A percentile compares a stretch with the other conserved stretches of the same genome.
phyloP scores from a whole-genome alignment of 2,329 filamentous ascomycete genomes.

The Arthrinium puccinioides region DNA sequence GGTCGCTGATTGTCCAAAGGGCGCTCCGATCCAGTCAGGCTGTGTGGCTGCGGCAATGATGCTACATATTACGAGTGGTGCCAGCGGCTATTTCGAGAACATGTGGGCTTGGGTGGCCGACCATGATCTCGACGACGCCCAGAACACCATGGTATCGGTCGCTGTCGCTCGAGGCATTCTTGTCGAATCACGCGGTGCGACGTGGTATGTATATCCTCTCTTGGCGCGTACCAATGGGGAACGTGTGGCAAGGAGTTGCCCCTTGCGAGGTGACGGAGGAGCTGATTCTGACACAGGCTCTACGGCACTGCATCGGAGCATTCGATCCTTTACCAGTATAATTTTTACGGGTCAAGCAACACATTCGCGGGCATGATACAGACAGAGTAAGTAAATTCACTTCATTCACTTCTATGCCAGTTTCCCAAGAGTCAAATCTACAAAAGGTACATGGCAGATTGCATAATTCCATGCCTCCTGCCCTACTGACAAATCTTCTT shows the following conservation, averaged over 20 bases:
- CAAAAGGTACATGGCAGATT: no score
- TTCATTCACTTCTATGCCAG: no score
- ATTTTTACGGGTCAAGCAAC: background rate
- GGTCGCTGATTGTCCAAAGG: constrained; percentile 49
- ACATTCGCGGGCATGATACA: constrained; percentile 31
- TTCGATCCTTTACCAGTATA: background rate
- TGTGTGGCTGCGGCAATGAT: constrained; percentile 54
- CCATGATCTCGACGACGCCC: constrained; percentile 27
- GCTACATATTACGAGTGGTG: constrained; percentile 34
- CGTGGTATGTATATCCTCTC: constrained; percentile 32
- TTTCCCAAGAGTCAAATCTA: no score
- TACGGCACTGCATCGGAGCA: constrained; percentile 21
- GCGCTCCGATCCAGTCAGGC: constrained; percentile 38
- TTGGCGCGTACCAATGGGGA: constrained; percentile 42
- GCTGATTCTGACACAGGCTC: no score
- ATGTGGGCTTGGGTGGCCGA: constrained; percentile 63
- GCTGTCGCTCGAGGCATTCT: constrained; percentile 26
- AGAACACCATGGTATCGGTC: constrained; percentile 31
- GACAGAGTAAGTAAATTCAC: no score
- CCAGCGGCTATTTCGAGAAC: constrained; percentile 43
- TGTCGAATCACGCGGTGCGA: constrained; percentile 20
- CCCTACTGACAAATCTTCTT: no score
- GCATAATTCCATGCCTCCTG: no score
- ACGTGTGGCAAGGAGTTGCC: constrained; percentile 51
- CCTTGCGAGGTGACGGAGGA: no score